Conservation (phyloP, 1,139 yeast genomes). For the Martiniozyma asiatica region DNA sequence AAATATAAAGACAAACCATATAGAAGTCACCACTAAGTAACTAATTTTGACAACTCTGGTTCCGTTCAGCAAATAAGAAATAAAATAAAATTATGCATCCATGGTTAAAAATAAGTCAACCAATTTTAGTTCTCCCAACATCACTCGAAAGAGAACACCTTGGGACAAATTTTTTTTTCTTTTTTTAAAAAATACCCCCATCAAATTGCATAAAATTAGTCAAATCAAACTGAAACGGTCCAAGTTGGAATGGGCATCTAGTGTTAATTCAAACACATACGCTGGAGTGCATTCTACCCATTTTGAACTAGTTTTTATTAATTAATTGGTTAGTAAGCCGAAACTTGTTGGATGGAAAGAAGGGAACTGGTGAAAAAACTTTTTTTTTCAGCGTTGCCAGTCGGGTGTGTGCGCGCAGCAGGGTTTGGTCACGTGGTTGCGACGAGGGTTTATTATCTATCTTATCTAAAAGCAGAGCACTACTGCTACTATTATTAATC, state of each 20-base stretch:
- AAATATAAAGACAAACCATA: slow-evolving; percentile 18
- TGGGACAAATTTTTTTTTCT: not conserved
- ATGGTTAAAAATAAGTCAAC: not conserved
- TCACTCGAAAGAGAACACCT: slow-evolving; percentile 2
- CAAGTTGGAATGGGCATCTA: slow-evolving; percentile 22
- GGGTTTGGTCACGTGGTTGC: slow-evolving; percentile 5
- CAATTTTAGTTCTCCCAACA: slow-evolving; percentile 1
- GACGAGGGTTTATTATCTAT: slow-evolving; percentile 3
- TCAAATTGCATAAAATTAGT: not conserved
- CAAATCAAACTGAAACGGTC: slow-evolving; percentile 17
- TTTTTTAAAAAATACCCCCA: not conserved
- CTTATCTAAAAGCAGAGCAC: no score
- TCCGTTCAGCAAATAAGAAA: slow-evolving; percentile 18
- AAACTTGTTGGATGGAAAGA: no score
- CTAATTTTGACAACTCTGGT: slow-evolving; percentile 23
- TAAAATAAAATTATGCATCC: no score
- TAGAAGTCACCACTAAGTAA: slow-evolving; percentile 17
- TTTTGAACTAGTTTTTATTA: slow-evolving; percentile 25
- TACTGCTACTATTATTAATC: no score
- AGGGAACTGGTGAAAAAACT: no score
- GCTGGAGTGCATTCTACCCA: slow-evolving; percentile 54
- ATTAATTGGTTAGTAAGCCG: no score
- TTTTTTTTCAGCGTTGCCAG: no score
- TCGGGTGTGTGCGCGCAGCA: no score
- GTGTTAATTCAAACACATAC: slow-evolving; percentile 22